Base-by-base conservation (phyloP, 2,329 filamentous ascomycete species). In the Bipolaris gigantea region DNA sequence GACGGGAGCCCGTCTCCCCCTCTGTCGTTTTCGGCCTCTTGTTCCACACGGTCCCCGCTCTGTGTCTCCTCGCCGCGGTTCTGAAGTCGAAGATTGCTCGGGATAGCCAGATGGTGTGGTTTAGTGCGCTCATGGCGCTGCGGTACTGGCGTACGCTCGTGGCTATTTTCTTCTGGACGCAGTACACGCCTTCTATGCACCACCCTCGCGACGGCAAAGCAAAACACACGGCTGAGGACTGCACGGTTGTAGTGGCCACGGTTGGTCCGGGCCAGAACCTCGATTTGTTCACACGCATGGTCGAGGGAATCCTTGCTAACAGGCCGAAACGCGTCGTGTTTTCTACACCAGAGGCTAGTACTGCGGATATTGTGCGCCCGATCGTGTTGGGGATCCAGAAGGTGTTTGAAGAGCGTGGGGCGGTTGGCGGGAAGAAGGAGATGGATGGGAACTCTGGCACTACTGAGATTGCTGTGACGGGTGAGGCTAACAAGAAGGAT, bases 201-300 rank as follows among this genome's bases (percentile, higher is more conserved):
- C 16, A 45, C 1, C 1, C 21, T 16, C 7, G 6, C 21, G 33
- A 16, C 15, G 13, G 11, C 13, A 16, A 13, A 16, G 34, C 0
- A 21, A 35, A 2, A 25, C 42, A 32, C 56, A 57, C 40, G 19
- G 50, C 41, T 44, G 13, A 11, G 0, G 53, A 66, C 2, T 65
- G 62, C 6, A 64, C 65, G 0, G 62, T 66, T 1, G 55, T 69
- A 2, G 40, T 66, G 2, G 59, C 66, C 1, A 67, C 66, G 0
- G 58, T 65, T 0, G 65, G 63, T 9, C 59, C 61, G 0, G 21
- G 13, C 1, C 48, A 40, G 0, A 64, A 65, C 11, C 2, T 38
- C 4, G 45, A 48, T 11, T 8, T 46, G 1, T 65, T 48, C 13
- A 45, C 30, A 0, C 49, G 65, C 0, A 55, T 65, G 56, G 47